Evolutionary conservation across 2,329 filamentous ascomycete species (phyloP), one percentile per base, ranked within the genome.

Genomic region (Hypoxylon sp.): DNA sequence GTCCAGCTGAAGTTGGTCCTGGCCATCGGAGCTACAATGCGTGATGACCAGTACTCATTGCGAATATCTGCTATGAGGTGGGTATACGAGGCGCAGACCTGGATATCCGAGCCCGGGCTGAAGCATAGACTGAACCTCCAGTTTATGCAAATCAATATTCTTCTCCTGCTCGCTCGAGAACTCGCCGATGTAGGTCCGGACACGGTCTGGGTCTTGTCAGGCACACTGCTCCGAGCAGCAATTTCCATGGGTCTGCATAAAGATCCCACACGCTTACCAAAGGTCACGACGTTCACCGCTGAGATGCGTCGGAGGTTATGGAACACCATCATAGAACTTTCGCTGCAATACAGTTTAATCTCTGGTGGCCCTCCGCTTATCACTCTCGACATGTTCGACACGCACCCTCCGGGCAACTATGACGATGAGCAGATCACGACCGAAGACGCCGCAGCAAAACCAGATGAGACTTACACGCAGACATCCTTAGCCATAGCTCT

Each of bases 1-100:
- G 73, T 84, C 9, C 81, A 81, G 34, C 55, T 86, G 2, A 83
- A 85, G 57, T 68, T 87, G 0, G 74, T 85, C 0, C 65, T 86
- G 3, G 81, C 83, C 0, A 76, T 86, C 12, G 84, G 83, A 0
- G 75, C 80, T 1, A 69, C 72, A 1, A 69, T 71, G 0, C 76
- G 80, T 47, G 79, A 85, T 41, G 72, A 78, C 0, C 52, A 67
- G 0, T 84, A 81, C 46, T 78, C 75, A 0, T 57, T 83, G 25
- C 75, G 80, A 5, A 41, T 68, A 4, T 71, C 72, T 0, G 82
- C 82, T 0, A 68, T 77, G n/a, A 72, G 67, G 19, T 87, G 82
- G 83, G 68, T 84, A 0, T 79, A 80, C 45, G 81, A 84, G 54
- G 82, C 77, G 0, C 78, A 81, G 32, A 75, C 74, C 0, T 86